Evolutionary conservation across 2,329 filamentous ascomycete genomes (phyloP).

Genomic region (Fusarium avenaceum): DNA sequence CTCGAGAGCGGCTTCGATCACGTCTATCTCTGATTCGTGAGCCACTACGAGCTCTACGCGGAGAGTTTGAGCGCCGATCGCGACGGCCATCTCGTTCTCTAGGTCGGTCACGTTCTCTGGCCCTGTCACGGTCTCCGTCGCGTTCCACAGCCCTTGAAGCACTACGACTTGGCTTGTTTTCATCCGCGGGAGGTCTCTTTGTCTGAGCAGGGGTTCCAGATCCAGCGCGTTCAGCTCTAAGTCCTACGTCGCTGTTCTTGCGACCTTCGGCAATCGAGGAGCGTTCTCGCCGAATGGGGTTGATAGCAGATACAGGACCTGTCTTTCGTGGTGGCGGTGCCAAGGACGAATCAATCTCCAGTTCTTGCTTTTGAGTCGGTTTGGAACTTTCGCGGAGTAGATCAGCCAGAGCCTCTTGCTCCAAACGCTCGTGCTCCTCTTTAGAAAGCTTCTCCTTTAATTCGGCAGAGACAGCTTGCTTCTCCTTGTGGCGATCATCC

Average conservation of each 20-base stretch:
- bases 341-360: constrained; percentile 69
- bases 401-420: constrained; percentile 70
- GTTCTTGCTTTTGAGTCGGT: constrained; percentile 62
- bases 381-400: constrained; percentile 71
- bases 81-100: constrained; percentile 49
- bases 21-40: constrained; percentile 53
- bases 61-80: constrained; percentile 58
- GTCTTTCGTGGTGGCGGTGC: constrained; percentile 68
- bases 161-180: constrained; percentile 53
- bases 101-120: constrained; percentile 49
- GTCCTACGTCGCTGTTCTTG: constrained; percentile 53
- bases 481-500: constrained; percentile 52
- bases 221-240: constrained; percentile 55
- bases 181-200: constrained; percentile 48
- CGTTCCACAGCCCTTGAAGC: constrained; percentile 49
- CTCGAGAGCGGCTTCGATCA: constrained; percentile 55
- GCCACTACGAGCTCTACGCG: constrained; percentile 54
- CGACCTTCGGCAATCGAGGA: constrained; percentile 59
- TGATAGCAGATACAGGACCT: constrained; percentile 69
- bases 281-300: constrained; percentile 65
- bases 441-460: constrained; percentile 68
- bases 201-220: constrained; percentile 50
- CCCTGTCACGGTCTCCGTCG: constrained; percentile 46
- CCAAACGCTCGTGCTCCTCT: constrained; percentile 69
- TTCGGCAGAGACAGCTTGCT: constrained; percentile 59